Evolutionary conservation across 345 rosid species (phyloP).

Genomic region (Cardamine occulta): DNA sequence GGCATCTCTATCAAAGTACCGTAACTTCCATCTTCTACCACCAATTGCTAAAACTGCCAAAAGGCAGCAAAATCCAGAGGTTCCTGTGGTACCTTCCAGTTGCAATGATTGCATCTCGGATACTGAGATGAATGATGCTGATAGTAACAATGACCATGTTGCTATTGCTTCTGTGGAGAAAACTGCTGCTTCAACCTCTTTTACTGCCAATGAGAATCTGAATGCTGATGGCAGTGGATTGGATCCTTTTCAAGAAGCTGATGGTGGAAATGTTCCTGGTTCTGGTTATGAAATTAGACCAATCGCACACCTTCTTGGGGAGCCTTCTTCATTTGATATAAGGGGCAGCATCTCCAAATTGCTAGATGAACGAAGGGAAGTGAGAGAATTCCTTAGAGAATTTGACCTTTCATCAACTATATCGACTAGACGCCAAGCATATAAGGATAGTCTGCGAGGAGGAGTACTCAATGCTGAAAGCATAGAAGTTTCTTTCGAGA

Average conservation of each 20-base stretch:
- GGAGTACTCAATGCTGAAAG: constrained; percentile 65
- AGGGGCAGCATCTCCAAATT: constrained; percentile 62
- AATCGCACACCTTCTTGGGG: constrained; percentile 63
- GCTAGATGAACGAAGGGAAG: constrained; percentile 65
- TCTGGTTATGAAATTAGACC: constrained; percentile 69
- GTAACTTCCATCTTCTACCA: constrained; percentile 61
- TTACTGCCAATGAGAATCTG: constrained; percentile 55
- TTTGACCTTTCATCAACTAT: constrained; percentile 54
- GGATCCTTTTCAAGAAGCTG: constrained; percentile 61
- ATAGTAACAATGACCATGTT: constrained; percentile 55
- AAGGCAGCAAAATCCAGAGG: constrained; percentile 61
- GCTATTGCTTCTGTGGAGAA: constrained; percentile 65
- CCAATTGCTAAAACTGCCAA: constrained; percentile 61
- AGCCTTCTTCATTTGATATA: constrained; percentile 60
- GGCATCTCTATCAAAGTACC: constrained; percentile 77
- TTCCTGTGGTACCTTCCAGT: constrained; percentile 58
- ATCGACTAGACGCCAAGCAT: constrained; percentile 68
- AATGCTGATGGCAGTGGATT: constrained; percentile 55
- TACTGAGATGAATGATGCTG: constrained; percentile 69
- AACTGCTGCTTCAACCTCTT: constrained; percentile 54
- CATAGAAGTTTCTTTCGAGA: constrained; percentile 77
- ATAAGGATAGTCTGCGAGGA: constrained; percentile 70
- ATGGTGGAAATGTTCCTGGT: constrained; percentile 56
- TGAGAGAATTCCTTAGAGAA: constrained; percentile 56
- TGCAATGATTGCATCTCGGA: constrained; percentile 61